phyloP scores from a whole-genome alignment of 2,329 filamentous ascomycete genomes.

The Talaromyces atroroseus region DNA sequence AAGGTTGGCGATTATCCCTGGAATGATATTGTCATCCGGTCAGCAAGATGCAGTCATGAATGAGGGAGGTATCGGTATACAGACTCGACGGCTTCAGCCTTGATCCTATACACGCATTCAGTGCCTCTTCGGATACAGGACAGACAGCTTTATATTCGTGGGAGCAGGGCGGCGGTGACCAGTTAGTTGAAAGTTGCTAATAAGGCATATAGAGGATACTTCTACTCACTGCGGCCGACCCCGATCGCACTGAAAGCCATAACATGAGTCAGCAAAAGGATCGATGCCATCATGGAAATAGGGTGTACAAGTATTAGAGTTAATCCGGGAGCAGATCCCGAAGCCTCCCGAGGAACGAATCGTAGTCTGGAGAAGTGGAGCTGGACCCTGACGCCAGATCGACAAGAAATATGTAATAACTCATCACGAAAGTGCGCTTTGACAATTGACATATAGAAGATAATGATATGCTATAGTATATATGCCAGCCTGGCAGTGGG shows the following conservation, averaged over 20 bases:
- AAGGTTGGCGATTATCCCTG: conserved; percentile 10
- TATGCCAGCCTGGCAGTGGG: not conserved
- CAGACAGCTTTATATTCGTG: conserved; percentile 8
- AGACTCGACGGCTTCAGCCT: conserved; percentile 10
- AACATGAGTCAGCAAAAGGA: not conserved
- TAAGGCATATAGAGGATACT: not conserved
- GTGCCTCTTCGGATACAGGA: conserved; percentile 14
- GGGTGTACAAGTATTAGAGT: not conserved
- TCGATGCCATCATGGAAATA: not conserved
- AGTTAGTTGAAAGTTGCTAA: not conserved
- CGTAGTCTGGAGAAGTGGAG: not conserved
- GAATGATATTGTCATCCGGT: not conserved
- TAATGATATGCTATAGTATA: not conserved
- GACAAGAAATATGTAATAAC: not conserved
- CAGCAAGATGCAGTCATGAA: not conserved
- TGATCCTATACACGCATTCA: conserved; percentile 13
- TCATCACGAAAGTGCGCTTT: not conserved
- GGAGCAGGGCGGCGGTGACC: not conserved
- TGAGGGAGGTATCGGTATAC: not conserved
- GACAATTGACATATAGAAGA: not conserved
- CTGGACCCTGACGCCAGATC: not conserved
- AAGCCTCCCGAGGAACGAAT: not conserved
- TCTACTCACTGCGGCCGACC: conserved; percentile 11
- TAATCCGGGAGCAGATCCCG: not conserved
- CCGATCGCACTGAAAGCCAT: conserved; percentile 8